A percentile compares a stretch with the other conserved stretches of the same genome.
These are phyloP conservation scores for Xylona heveae DNA, from an alignment of 495 filamentous ascomycete genomes.

Conservation along the genomic window DNA sequence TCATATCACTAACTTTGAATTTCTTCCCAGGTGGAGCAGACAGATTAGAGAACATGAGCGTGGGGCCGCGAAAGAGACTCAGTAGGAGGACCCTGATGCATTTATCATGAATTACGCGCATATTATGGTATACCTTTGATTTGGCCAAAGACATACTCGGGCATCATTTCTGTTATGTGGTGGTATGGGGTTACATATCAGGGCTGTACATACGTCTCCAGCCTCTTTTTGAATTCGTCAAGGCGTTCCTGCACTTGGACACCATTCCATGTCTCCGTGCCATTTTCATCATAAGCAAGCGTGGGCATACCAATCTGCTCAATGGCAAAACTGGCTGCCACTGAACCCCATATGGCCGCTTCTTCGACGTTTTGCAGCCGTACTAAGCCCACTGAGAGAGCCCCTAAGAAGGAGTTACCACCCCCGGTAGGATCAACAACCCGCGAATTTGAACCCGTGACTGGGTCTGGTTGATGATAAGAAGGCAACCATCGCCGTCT, in stretches of 20 bases:
- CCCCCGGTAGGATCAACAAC: conserved; percentile 92
- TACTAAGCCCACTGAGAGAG: conserved; percentile 52
- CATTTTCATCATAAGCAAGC: conserved; percentile 26
- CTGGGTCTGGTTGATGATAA: conserved; percentile 23
- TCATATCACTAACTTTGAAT: conserved; percentile 3
- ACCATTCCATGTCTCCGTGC: conserved; percentile 62
- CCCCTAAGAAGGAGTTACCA: conserved; percentile 83
- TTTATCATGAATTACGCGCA: too few relatives aligned
- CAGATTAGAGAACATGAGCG: conserved; percentile 80
- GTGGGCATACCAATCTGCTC: conserved; percentile 77
- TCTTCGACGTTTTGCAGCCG: conserved; percentile 33
- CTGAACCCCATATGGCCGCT: conserved; percentile 57
- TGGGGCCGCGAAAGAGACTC: conserved; percentile 29
- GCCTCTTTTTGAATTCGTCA: conserved; percentile 15
- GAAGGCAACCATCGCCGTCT: conserved; percentile 28
- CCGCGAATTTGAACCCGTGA: conserved; percentile 13
- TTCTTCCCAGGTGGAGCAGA: conserved; percentile 55
- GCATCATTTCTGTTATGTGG: too few relatives aligned
- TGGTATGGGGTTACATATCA: too few relatives aligned
- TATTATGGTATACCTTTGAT: too few relatives aligned
- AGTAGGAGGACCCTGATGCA: too few relatives aligned
- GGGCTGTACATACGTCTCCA: conserved; percentile 26
- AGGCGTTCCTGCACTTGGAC: conserved; percentile 24
- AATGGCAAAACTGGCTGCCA: conserved; percentile 82
- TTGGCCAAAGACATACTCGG: too few relatives aligned